Conservation (phyloP, 1,284 basidiomycete species). For the Pyrrhoderma lamaoense region DNA sequence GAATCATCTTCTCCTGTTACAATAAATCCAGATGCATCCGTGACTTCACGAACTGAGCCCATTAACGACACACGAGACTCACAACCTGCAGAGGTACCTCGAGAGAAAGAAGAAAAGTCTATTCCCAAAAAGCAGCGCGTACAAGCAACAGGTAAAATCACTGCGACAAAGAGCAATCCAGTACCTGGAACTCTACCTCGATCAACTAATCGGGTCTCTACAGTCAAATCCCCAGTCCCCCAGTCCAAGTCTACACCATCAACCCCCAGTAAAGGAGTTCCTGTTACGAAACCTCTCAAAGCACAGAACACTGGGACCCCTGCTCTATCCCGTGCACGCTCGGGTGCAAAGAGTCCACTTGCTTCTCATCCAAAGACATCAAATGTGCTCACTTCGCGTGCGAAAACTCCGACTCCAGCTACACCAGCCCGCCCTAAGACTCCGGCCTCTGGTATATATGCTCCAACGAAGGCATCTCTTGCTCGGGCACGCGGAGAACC, state of each 20-base stretch:
- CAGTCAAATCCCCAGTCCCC: conserved; percentile 16
- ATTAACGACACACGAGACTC: not conserved
- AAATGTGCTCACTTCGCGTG: conserved; percentile 21
- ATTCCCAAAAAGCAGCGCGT: conserved; percentile 1
- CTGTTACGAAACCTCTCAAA: conserved; percentile 35
- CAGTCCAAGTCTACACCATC: conserved; percentile 22
- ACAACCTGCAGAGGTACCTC: not conserved
- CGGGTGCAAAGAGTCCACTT: conserved; percentile 37
- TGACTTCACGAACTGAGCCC: not conserved
- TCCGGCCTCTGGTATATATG: conserved; percentile 47
- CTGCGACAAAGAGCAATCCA: conserved; percentile 9
- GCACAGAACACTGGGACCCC: conserved; percentile 50
- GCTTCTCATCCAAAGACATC: conserved; percentile 42
- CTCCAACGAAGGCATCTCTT: conserved; percentile 71
- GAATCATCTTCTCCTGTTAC: not conserved
- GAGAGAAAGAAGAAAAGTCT: not conserved
- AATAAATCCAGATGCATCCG: conserved; percentile 4
- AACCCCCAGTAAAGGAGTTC: conserved; percentile 26
- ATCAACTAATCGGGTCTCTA: not conserved
- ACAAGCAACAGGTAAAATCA: conserved; percentile 5
- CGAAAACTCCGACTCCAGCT: conserved; percentile 34
- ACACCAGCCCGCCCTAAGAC: conserved; percentile 43
- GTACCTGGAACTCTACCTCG: not conserved
- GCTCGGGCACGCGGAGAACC: conserved; percentile 52
- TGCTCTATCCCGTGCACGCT: conserved; percentile 26